Evolutionary conservation across 2,329 filamentous ascomycete species (phyloP), one percentile per base, ranked within the genome.

Genomic region (Sphaerulina musiva): DNA sequence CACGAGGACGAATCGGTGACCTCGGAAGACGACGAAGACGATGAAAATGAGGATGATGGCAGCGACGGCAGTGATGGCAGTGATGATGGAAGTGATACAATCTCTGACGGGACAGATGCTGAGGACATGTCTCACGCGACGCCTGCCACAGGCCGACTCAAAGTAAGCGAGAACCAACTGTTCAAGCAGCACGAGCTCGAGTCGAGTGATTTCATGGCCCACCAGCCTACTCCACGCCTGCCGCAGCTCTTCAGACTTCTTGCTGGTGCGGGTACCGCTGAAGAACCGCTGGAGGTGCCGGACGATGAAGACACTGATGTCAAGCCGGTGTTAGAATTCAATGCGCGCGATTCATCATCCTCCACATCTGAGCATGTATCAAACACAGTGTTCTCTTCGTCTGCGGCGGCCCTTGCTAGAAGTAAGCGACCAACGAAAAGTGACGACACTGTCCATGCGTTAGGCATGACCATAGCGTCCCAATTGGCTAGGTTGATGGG

Each of bases 401-500:
- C 51, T 36, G 50, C 47, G 36, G 20, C 41, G 14, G 38, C 39
- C 14, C 46, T 42, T 42, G 29, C 11, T 17, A 44, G 39, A 8
- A 39, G 49, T 9, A 51, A 59, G 46, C 47, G 60, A 9, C 48
- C 56, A 29, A 32, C 47, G 32, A 44, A 62, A 17, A 62, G 65
- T 32, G 47, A 62, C 8, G 58, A 63, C 11, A 62, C 61, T n/a
- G 66, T 71, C 39, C 58, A 69, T 47, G 62, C 64, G 9, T 59
- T 72, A 9, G 66, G 69, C 32, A 62, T 64, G 46, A 68, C 59
- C 46, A 70, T 71, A 41, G 69, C 69, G 7, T 62, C 63, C 14
- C 66, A 69, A 49, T 64, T 71, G 46, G 65, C 67, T 3, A 55
- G 64, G 20, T 63, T 67, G 41, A 67, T 70, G 54, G 49, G 56